A percentile compares a stretch with the other conserved stretches of the same genome.
These are phyloP conservation scores for Auriscalpium orientale DNA, from an alignment of 768 basidiomycete species.

Conservation along the genomic window DNA sequence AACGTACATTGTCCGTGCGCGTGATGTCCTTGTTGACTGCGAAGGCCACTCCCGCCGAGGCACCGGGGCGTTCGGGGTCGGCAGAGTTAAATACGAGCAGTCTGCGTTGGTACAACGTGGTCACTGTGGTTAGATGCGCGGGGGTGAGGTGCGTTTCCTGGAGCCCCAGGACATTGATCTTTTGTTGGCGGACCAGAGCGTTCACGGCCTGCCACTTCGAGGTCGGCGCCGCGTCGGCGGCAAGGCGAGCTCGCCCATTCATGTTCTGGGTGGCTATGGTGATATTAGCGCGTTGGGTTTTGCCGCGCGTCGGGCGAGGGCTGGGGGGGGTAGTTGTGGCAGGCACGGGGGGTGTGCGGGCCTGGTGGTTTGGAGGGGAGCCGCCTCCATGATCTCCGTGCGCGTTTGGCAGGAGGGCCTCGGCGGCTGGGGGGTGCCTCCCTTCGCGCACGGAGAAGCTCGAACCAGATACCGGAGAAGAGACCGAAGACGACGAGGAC, in stretches of 20 bases:
- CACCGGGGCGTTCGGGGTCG: not conserved
- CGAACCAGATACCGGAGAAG: not conserved
- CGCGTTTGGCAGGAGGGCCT: not conserved
- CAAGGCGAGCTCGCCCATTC: not conserved
- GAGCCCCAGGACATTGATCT: slow-evolving; percentile 13
- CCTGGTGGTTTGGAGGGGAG: not conserved
- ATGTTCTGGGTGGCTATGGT: not conserved
- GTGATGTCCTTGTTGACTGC: slow-evolving; percentile 12
- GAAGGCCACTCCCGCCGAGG: slow-evolving; percentile 14
- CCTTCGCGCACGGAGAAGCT: not conserved
- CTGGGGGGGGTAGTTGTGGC: not conserved
- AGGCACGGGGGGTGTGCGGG: not conserved
- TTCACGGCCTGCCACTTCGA: slow-evolving; percentile 18
- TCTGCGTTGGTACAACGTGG: not conserved
- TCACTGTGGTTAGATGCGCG: not conserved
- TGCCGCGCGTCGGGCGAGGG: not conserved
- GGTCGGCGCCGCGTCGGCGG: not conserved
- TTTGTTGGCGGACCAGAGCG: slow-evolving; percentile 6
- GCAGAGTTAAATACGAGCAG: slow-evolving; percentile 2
- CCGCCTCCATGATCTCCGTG: not conserved
- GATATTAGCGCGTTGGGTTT: too few relatives aligned
- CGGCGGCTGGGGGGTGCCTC: too few relatives aligned
- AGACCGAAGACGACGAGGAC: not conserved
- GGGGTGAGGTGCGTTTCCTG: slow-evolving; percentile 20
- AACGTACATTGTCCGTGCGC: not conserved